Percentiles rank a stretch among this genome's conserved stretches.
Conservation (phyloP, 495 filamentous ascomycete species). For the Aspergillus panamensis region DNA sequence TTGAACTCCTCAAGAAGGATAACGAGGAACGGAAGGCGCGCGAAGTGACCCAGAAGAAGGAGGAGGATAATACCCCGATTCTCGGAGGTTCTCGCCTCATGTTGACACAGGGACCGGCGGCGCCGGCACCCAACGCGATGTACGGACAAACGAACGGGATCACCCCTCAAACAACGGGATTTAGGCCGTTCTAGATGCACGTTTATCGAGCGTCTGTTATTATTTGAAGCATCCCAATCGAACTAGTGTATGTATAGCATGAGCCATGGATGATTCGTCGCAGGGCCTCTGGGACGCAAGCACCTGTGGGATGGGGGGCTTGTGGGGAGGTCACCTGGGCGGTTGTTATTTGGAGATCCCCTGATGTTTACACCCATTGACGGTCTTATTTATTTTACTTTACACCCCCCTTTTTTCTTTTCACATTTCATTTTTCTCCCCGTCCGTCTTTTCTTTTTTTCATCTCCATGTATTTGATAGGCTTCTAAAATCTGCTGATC, state of each 20-base stretch:
- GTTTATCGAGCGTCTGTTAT: constrained; percentile 13
- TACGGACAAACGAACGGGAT: constrained; percentile 76
- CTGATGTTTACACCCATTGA: constrained; percentile 10
- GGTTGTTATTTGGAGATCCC: constrained; percentile 11
- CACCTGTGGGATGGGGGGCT: neutral
- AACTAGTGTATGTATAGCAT: constrained; percentile 40
- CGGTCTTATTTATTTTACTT: constrained; percentile 8
- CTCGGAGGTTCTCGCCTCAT: constrained; percentile 88
- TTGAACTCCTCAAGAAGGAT: constrained; percentile 84
- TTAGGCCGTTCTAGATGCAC: constrained; percentile 52
- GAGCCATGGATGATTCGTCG: constrained; percentile 33
- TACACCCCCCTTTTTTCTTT: constrained; percentile 13
- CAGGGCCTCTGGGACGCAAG: constrained; percentile 1
- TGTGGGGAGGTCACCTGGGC: constrained; percentile 10
- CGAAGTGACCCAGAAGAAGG: constrained; percentile 80
- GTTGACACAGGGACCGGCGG: constrained; percentile 87
- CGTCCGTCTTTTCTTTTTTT: constrained; percentile 24
- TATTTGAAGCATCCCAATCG: constrained; percentile 10
- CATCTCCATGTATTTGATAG: constrained; percentile 31
- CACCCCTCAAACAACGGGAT: constrained; percentile 76
- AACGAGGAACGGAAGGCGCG: constrained; percentile 94
- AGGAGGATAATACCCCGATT: constrained; percentile 91
- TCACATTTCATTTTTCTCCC: constrained; percentile 17
- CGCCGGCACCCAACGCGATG: constrained; percentile 52
- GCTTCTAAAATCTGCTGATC: constrained; percentile 16